Evolutionary conservation across 1,139 yeast species (phyloP).

Genomic region (Casaregolazyma lundiana): DNA sequence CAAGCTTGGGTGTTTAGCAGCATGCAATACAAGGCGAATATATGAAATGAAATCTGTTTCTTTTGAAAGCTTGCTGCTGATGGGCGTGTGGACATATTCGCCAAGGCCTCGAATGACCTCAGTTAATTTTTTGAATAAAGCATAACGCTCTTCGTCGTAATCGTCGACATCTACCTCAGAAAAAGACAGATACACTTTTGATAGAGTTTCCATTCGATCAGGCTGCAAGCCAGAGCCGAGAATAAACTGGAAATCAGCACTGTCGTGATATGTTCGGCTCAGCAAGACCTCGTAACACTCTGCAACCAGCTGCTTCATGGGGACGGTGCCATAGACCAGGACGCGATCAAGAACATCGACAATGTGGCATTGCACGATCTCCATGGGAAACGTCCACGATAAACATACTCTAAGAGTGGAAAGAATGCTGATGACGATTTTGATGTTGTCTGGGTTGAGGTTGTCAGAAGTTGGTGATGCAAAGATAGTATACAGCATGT

Average conservation of each 20-base stretch:
- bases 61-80: conserved; percentile 38
- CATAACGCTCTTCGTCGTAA: conserved; percentile 72
- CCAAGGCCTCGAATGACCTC: conserved; percentile 92
- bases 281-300: conserved; percentile 88
- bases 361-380: conserved; percentile 63
- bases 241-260: conserved; percentile 71
- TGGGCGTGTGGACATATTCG: conserved; percentile 55
- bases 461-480: background rate
- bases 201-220: conserved; percentile 64
- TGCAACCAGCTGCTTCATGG: conserved; percentile 75
- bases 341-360: conserved; percentile 63
- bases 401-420: conserved; percentile 85
- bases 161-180: conserved; percentile 61
- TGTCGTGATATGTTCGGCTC: conserved; percentile 68
- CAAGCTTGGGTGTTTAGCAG: conserved; percentile 79
- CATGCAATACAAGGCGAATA: conserved; percentile 66
- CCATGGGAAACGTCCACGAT: conserved; percentile 82
- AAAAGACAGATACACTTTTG: conserved; percentile 59
- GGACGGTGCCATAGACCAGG: conserved; percentile 55
- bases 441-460: conserved; percentile 34
- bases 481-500: conserved; percentile 37
- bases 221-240: conserved; percentile 74
- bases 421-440: conserved; percentile 61
- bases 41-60: conserved; percentile 58
- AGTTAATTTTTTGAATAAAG: conserved; percentile 80